Conservation (phyloP, 2,329 filamentous ascomycete species). For the Knoxdaviesia capensis region DNA sequence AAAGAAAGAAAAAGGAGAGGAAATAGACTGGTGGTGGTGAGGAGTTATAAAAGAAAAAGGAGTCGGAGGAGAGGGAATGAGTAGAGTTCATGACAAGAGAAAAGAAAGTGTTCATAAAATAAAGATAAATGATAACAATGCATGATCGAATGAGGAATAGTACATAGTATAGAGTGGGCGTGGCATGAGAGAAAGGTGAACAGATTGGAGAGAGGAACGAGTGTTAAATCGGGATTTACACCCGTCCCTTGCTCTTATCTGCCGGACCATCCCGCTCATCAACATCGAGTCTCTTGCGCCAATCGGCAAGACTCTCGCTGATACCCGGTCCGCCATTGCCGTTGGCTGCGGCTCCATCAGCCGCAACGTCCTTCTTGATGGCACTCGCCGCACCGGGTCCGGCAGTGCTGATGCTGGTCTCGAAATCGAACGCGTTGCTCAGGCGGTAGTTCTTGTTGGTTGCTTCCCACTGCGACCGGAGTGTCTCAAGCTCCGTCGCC, state of each 20-base stretch:
- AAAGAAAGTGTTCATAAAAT: neutral
- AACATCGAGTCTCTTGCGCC: constrained; percentile 56
- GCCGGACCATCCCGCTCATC: constrained; percentile 16
- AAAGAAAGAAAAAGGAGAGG: constrained; percentile 1
- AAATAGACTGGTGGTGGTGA: constrained; percentile 1
- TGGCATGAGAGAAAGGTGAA: neutral
- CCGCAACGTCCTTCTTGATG: constrained; percentile 17
- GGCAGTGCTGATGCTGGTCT: constrained; percentile 18
- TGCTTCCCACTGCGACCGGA: constrained; percentile 84
- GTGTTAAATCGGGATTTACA: neutral
- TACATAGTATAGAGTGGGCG: neutral
- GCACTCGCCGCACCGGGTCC: constrained; percentile 3
- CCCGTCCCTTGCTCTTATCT: constrained; percentile 6
- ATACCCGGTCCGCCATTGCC: constrained; percentile 21
- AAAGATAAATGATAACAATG: neutral
- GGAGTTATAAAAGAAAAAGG: neutral
- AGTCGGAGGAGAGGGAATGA: constrained; percentile 1
- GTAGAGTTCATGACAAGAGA: constrained; percentile 2
- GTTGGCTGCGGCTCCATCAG: too few relatives aligned
- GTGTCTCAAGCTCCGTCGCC: constrained; percentile 75
- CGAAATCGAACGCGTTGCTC: constrained; percentile 78
- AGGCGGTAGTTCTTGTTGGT: constrained; percentile 90
- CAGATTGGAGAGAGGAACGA: neutral
- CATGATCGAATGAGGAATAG: neutral
- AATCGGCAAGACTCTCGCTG: constrained; percentile 57